Evolutionary conservation across 2,329 filamentous ascomycete genomes (phyloP), one percentile per base, ranked within the genome.

Genomic region (Aspergillus candidus): DNA sequence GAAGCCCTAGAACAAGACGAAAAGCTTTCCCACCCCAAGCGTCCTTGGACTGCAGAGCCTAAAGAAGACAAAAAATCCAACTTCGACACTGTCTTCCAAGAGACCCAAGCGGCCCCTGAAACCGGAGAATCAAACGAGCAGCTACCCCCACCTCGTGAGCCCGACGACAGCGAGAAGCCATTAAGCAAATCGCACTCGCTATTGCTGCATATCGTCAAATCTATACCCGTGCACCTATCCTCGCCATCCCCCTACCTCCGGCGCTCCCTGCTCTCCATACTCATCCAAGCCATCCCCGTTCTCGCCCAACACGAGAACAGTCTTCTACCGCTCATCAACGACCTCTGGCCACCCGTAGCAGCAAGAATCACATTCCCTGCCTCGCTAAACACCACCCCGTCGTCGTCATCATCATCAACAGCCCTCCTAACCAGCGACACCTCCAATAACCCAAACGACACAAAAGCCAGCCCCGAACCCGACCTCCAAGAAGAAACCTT

Each of bases 201-300:
- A 10, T 78, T 97, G 3, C 76, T 88, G 30, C 84, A 83, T 45
- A 93, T 98, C 44, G 81, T 89, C 17, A 79, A 79, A 38, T 80
- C 94, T 1, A 91, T 89, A 4, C 90, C 95, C 59, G 84, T 95
- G 61, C 93, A 96, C 65, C 78, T 98, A 10, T 89, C 91, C 5
- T 90, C 88, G 0, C 83, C 87, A 0, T 90, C 88, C 0, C 82
- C 90, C 0, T 78, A 80, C 10, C 76, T 98, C 7, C 83, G 91
- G 33, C 81, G 81, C 27, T 87, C 84, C 1, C 76, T 98, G 3
- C 78, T 98, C 8, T 78, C 80, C 12, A 79, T 97, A 5, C 77
- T 97, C 11, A 72, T 77, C 18, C 88, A 82, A 1, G 83, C 88
- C 3, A 78, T 84, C 4, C 79, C 83, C 1, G 76, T 86, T 1